Conservation (phyloP, 345 rosid genomes). For the Ricinus communis region DNA sequence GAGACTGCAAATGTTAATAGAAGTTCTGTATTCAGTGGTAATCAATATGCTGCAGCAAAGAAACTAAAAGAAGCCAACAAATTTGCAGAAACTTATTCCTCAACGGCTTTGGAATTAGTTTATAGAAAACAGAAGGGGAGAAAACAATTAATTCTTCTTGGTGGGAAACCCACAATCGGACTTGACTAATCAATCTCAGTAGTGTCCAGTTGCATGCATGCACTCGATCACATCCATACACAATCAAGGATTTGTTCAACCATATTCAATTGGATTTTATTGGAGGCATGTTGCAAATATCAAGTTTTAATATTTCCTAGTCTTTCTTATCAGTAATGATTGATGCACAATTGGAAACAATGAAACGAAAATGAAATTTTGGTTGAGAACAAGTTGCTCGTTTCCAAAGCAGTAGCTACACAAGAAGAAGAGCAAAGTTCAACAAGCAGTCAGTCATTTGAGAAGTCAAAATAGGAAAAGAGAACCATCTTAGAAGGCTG, state of each 20-base stretch:
- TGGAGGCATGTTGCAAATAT: neutral
- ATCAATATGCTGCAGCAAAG: neutral
- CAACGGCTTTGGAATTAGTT: neutral
- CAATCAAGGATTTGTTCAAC: no score
- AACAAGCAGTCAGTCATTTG: no score
- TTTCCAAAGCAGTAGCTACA: neutral
- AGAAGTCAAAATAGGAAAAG: neutral
- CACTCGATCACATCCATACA: no score
- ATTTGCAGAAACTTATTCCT: neutral
- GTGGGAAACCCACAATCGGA: no score
- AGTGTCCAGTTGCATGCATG: no score
- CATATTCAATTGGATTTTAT: neutral
- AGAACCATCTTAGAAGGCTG: neutral
- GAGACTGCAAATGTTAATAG: slow-evolving; percentile 17
- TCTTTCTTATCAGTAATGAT: no score
- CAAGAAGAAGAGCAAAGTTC: neutral
- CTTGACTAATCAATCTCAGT: no score
- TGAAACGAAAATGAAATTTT: neutral
- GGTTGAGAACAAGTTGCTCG: no score
- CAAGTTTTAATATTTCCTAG: neutral
- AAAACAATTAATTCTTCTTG: neutral
- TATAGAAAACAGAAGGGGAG: neutral
- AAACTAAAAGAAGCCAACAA: neutral
- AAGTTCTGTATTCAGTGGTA: neutral
- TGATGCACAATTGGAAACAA: neutral